phyloP scores from a whole-genome alignment of 2,329 filamentous ascomycete genomes.

The Tolypocladium nubicola region DNA sequence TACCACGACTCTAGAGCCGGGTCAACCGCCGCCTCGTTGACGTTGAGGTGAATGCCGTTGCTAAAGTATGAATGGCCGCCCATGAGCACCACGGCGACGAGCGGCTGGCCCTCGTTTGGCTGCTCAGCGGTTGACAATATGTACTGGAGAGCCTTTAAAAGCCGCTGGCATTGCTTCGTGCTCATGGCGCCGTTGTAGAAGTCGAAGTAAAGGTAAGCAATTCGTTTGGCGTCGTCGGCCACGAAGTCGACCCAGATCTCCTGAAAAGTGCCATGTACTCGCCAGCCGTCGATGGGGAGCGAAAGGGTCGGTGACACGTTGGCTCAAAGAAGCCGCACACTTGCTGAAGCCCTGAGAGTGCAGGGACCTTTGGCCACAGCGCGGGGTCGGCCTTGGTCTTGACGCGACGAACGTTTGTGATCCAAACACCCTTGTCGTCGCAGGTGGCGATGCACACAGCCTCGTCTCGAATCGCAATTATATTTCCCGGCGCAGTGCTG shows the following conservation, averaged over 20 bases:
- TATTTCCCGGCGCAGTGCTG: constrained; percentile 9
- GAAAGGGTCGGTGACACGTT: constrained; percentile 7
- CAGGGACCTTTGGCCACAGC: constrained; percentile 30
- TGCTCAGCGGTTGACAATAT: constrained; percentile 15
- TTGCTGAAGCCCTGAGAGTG: constrained; percentile 14
- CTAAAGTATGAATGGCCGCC: constrained; percentile 26
- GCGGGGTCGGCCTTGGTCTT: constrained; percentile 25
- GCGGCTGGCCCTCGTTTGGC: constrained; percentile 6
- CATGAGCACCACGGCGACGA: constrained; percentile 28
- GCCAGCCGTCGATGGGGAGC: constrained; percentile 11
- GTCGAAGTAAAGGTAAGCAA: constrained; percentile 25
- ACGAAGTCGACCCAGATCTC: constrained; percentile 13
- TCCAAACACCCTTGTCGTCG: constrained; percentile 29
- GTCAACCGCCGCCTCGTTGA: constrained; percentile 27
- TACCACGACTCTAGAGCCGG: constrained; percentile 28
- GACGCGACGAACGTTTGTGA: constrained; percentile 26
- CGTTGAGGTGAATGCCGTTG: constrained; percentile 32
- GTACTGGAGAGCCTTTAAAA: constrained; percentile 24
- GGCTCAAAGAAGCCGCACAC: background rate
- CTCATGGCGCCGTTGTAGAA: constrained; percentile 34
- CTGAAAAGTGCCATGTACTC: constrained; percentile 20
- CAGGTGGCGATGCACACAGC: constrained; percentile 25
- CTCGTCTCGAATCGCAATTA: constrained; percentile 22
- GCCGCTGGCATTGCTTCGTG: constrained; percentile 23
- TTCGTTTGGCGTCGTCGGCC: no score